Base-by-base conservation (phyloP, 768 basidiomycete species). In the Lactifluus echinatus region DNA sequence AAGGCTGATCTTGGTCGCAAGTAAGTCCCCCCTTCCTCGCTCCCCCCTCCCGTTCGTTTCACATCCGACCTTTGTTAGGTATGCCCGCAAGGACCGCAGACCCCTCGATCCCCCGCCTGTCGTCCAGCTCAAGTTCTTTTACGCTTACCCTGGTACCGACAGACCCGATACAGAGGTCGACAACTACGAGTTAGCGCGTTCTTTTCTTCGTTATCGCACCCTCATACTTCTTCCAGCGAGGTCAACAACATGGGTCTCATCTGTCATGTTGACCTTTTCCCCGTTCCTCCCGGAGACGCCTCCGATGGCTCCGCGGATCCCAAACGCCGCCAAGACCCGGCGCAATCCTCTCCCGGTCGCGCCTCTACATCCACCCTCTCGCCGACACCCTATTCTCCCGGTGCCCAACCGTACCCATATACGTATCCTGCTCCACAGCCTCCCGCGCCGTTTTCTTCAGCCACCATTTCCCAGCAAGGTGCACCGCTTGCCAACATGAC, bases 201-300 rank as follows among this genome's bases (percentile, higher is more conserved):
- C 31, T 21, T 19, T 12, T 4, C 44, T 7, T 42, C 55, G 26
- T 54, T 23, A 31, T 40, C 49, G 37, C 54, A 53, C 53, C 52
- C 56, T 56, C n/a, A 24, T 26, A 19, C 1, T 28, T 21, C 3
- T 3, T 29, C 19, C 64, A 88, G 87, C 42, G 77, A 79, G 40
- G 69, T 85, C 44, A 79, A 83, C 53, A 73, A 74, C n/a, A 74
- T 81, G 29, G 89, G 88, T 2, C 74, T 89, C 12, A 67, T 91
- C 15, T 89, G 89, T 68, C 86, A 83, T 2, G 85, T 87, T 39
- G 89, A 90, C 69, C 74, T 91, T 17, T 87, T 87, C 60, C 84
- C 83, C 4, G 78, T 87, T 1, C 65, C 66, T 1, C 28, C 53
- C 3, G 49, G 58, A 31, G 63, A 63, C 33, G 36, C 61, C 5